A percentile compares a stretch with the other conserved stretches of the same genome.
phyloP scores from a whole-genome alignment of 2,329 filamentous ascomycete species.

The Cladophialophora exuberans region DNA sequence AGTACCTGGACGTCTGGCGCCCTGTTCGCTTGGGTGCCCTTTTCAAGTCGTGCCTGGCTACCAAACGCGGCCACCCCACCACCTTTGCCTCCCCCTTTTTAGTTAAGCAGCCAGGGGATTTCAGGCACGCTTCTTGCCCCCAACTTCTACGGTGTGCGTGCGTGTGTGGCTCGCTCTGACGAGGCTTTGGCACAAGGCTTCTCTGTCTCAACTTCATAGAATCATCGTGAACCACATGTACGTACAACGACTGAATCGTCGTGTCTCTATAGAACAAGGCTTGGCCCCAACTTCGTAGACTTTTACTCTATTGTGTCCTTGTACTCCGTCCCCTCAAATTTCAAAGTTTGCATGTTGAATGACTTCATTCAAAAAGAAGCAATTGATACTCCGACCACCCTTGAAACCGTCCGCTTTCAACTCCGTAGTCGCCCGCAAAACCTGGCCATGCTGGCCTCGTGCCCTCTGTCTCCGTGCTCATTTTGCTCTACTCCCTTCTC shows the following conservation, averaged over 20 bases:
- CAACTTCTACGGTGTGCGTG: no score
- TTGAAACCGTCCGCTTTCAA: background rate
- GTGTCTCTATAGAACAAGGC: no score
- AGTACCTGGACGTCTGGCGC: background rate
- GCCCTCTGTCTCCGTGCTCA: background rate
- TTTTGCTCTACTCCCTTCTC: background rate
- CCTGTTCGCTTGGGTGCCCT: background rate
- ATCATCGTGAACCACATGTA: no score
- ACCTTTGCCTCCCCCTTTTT: background rate
- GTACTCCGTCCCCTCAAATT: no score
- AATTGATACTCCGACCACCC: background rate
- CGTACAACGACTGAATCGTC: no score
- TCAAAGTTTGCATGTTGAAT: background rate
- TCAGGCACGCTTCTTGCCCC: no score
- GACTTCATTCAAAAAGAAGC: background rate
- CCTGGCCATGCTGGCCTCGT: background rate
- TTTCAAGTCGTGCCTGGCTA: background rate
- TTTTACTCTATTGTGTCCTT: no score
- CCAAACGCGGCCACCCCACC: background rate
- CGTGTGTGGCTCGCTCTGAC: no score
- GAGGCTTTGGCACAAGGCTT: no score
- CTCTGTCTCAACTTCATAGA: no score
- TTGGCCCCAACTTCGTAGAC: no score
- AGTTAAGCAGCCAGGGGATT: no score
- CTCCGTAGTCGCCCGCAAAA: conserved; percentile 8